Evolutionary conservation across 495 filamentous ascomycete genomes (phyloP).

Genomic region (Penicillium antarcticum): DNA sequence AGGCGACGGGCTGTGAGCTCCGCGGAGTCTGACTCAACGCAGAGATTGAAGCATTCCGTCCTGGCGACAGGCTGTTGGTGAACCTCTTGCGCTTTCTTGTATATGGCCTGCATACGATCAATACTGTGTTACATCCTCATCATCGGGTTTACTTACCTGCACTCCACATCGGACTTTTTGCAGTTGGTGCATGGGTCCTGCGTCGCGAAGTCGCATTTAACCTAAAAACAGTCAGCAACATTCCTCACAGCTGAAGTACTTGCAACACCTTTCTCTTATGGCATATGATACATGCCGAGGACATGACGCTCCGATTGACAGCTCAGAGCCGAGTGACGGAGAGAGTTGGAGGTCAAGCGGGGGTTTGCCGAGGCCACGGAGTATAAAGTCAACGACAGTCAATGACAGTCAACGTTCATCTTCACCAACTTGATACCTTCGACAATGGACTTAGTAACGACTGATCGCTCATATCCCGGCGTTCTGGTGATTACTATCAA

Average conservation of each 20-base stretch:
- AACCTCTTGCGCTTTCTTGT: constrained; percentile 29
- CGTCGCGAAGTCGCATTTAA: constrained; percentile 25
- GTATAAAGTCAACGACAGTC: constrained; percentile 2
- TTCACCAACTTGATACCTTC: background rate
- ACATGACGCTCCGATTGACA: constrained; percentile 15
- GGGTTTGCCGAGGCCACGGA: constrained; percentile 18
- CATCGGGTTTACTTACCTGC: constrained; percentile 14
- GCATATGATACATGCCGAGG: constrained; percentile 28
- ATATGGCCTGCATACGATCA: constrained; percentile 15
- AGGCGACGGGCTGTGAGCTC: constrained; percentile 18
- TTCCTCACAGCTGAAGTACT: background rate
- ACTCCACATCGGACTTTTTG: constrained; percentile 25
- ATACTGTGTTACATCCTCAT: background rate
- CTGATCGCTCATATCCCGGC: constrained; percentile 21
- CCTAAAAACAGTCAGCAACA: constrained; percentile 13
- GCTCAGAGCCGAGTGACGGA: background rate
- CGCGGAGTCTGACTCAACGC: constrained; percentile 19
- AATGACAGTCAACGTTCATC: background rate
- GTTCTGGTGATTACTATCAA: constrained; percentile 46
- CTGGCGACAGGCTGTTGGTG: constrained; percentile 28
- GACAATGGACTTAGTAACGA: constrained; percentile 8
- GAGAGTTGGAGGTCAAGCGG: constrained; percentile 15
- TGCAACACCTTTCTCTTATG: constrained; percentile 25
- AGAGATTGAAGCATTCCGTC: constrained; percentile 8
- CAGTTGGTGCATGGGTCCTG: constrained; percentile 31